Conservation (phyloP, 805 yeast genomes). For the Candida saitoana region DNA sequence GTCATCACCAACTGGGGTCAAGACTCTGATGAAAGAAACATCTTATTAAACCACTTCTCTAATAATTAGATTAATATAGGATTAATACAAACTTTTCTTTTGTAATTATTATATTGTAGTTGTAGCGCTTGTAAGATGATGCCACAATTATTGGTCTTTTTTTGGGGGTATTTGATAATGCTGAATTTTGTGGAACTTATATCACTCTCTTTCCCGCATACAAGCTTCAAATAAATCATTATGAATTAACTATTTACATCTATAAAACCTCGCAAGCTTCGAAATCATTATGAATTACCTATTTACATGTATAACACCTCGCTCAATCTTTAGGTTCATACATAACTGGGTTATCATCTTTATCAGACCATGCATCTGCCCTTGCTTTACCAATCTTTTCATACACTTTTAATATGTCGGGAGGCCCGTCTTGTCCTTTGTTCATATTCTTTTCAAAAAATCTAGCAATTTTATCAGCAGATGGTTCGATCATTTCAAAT, state of each 20-base stretch:
- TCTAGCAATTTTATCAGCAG: neutral
- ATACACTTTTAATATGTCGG: slow-evolving; percentile 18
- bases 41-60: slow-evolving; percentile 93
- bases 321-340: slow-evolving; percentile 12
- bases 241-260: slow-evolving; percentile 2
- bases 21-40: slow-evolving; percentile 95
- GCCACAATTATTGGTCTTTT: no score
- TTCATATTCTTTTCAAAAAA: neutral
- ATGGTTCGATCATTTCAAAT: neutral
- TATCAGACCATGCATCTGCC: slow-evolving; percentile 20
- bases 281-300: no score
- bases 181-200: no score
- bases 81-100: no score
- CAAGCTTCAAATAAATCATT: no score
- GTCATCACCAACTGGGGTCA: slow-evolving; percentile 99
- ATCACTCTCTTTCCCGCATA: no score
- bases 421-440: neutral
- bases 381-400: slow-evolving; percentile 26
- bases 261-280: neutral
- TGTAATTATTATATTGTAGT: no score
- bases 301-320: slow-evolving; percentile 1
- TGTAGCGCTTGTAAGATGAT: no score
- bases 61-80: slow-evolving; percentile 55
- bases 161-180: no score
- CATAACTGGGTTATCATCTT: slow-evolving; percentile 20